These are phyloP conservation scores for Actinomucor elegans DNA, from an alignment of 371 early-diverging fungal genomes.

Conservation along the genomic window DNA sequence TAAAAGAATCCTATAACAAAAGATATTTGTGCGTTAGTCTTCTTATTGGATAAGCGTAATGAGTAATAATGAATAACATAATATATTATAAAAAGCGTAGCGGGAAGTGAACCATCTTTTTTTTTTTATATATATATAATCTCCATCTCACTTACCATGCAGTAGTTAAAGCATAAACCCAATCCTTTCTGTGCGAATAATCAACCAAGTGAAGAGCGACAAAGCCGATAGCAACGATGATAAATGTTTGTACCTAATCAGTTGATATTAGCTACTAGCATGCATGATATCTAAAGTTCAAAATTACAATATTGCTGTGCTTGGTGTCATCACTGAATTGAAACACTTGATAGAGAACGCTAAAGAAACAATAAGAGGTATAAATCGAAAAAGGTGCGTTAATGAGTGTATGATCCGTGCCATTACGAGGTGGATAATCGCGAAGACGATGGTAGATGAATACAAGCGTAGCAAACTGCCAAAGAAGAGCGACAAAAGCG, in stretches of 20 bases:
- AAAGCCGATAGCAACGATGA: slow-evolving; percentile 36
- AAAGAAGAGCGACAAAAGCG: slow-evolving; percentile 41
- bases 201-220: slow-evolving; percentile 45
- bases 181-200: slow-evolving; percentile 47
- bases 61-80: not conserved
- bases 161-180: slow-evolving; percentile 47
- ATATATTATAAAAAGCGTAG: not conserved
- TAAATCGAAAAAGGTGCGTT: slow-evolving; percentile 53
- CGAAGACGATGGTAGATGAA: slow-evolving; percentile 44
- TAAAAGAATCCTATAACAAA: slow-evolving; percentile 33
- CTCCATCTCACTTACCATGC: slow-evolving; percentile 42
- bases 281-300: too few relatives aligned
- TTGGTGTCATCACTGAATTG: slow-evolving; percentile 37
- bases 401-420: slow-evolving; percentile 33
- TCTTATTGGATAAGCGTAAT: not conserved
- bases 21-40: too few relatives aligned
- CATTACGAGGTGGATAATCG: slow-evolving; percentile 47
- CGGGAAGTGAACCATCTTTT: too few relatives aligned
- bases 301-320: slow-evolving; percentile 28
- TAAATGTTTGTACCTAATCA: slow-evolving; percentile 31
- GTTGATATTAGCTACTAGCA: too few relatives aligned
- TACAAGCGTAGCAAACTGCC: slow-evolving; percentile 42
- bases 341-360: slow-evolving; percentile 37
- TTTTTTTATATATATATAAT: too few relatives aligned
- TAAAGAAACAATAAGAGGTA: slow-evolving; percentile 36